Base-by-base conservation (phyloP, 2,329 filamentous ascomycete species). In the Tolypocladium nubicola region DNA sequence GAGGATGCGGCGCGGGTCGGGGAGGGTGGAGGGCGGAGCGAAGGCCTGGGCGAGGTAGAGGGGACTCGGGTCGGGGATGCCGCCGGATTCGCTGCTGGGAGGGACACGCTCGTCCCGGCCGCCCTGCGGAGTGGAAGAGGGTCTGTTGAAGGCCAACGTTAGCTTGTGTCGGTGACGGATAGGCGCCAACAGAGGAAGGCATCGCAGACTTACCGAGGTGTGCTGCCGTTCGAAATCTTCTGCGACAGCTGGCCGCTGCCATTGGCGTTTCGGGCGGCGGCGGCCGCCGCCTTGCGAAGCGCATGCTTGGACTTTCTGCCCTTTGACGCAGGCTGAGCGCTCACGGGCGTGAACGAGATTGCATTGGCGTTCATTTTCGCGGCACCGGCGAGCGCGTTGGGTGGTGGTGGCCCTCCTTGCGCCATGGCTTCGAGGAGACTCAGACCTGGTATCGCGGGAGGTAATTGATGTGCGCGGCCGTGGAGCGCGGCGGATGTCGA, bases 1-100 rank as follows among this genome's bases (percentile, higher is more conserved):
- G 26, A 99, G 83, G 39, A 96, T 79, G 19, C 80, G 81, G 45
- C 83, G 82, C 1, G 85, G 80, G 1, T 70, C 54, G 0, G 70
- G 43, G 4, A 81, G 71, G 19, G 62, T 62, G 35, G 68, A 64
- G 0, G 83, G 77, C 0, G 73, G 64, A 16, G 73, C 63, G 5
- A 73, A 67, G 2, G 87, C 77, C 55, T 79, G 77, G 4, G 67
- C 56, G n/a, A 90, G 73, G 71, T 95, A 95, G 52, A 71, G 66
- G 0, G 71, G 52, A 1, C 80, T 80, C 0, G 89, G 83, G 0
- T 79, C 66, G 0, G 90, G 89, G 30, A 86, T 70, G 55, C 82
- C 81, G 55, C 81, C 81, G 0, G 81, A 84, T 4, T 59, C 72
- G 8, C 57, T 52, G 61, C 72, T 78, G 61, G 67, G 72, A 33